phyloP scores from a whole-genome alignment of 805 yeast species.

The Yarrowia alimentaria region DNA sequence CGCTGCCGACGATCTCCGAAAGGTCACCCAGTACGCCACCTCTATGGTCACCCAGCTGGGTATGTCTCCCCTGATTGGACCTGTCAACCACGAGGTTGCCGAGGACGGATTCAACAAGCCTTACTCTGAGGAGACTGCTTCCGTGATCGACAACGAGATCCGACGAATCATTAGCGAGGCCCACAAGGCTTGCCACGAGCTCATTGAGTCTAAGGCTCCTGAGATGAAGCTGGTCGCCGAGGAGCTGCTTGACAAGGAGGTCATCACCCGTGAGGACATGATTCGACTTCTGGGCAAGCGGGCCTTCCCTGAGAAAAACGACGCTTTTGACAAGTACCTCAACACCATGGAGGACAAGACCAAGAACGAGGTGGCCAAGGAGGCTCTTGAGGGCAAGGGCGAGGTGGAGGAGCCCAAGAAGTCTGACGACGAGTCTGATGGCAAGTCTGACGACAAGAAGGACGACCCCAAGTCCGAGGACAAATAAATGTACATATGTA shows the following conservation, averaged over 20 bases:
- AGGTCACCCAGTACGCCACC: constrained; percentile 90
- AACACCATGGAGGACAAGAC: too few species aligned
- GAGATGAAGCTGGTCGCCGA: constrained; percentile 72
- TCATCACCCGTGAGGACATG: constrained; percentile 80
- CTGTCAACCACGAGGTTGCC: constrained; percentile 69
- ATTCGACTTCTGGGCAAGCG: constrained; percentile 71
- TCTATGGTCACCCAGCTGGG: constrained; percentile 92
- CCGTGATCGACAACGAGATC: constrained; percentile 77
- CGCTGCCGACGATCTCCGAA: constrained; percentile 94
- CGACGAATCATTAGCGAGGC: constrained; percentile 73
- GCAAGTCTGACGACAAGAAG: constrained; percentile 10
- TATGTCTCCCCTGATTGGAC: constrained; percentile 86
- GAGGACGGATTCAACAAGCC: constrained; percentile 74
- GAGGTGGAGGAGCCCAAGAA: background rate
- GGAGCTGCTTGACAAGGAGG: constrained; percentile 67
- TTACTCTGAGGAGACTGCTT: constrained; percentile 83
- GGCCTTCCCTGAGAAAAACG: constrained; percentile 75
- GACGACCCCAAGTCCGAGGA: background rate
- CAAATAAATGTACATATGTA: too few species aligned
- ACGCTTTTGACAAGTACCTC: constrained; percentile 86
- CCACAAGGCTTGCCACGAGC: constrained; percentile 64
- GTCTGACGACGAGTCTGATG: too few species aligned
- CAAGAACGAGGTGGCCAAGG: constrained; percentile 27
- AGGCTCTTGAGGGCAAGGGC: too few species aligned
- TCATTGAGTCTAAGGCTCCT: constrained; percentile 65